phyloP scores from a whole-genome alignment of 192 early-diverging fungal genomes.

The Diversispora eburnea region DNA sequence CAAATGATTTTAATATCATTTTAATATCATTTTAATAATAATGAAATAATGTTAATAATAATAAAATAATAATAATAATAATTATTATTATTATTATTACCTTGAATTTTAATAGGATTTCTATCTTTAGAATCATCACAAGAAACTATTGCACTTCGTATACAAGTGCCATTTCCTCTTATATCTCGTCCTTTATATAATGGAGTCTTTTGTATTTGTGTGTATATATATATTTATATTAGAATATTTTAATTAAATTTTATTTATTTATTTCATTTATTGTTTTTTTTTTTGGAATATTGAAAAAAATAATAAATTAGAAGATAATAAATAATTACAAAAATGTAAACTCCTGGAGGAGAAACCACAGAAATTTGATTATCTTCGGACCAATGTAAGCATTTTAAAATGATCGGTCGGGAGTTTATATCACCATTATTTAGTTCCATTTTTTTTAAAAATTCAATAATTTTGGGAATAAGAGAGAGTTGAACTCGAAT shows the following conservation, averaged over 20 bases:
- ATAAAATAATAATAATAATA: not conserved
- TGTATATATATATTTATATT: not conserved
- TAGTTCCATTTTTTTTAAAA: not conserved
- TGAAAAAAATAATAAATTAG: not conserved
- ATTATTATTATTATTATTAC: not conserved
- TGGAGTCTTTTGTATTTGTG: not conserved
- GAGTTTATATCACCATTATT: slow-evolving; percentile 10
- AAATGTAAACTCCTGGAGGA: slow-evolving; percentile 19
- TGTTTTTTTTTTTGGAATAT: not conserved
- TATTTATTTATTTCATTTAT: not conserved
- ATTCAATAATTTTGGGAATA: not conserved
- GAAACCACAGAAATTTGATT: slow-evolving; percentile 18
- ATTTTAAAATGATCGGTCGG: slow-evolving; percentile 3
- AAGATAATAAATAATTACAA: not conserved
- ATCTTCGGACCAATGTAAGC: slow-evolving; percentile 25
- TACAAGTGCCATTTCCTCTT: not conserved
- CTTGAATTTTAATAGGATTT: not conserved
- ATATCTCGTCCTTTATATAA: slow-evolving; percentile 15
- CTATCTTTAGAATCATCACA: slow-evolving; percentile 2
- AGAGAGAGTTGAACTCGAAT: no score
- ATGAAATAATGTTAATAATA: not conserved
- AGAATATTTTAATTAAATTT: not conserved
- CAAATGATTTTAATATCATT: no score
- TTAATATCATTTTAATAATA: no score
- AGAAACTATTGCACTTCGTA: not conserved